Evolutionary conservation across 2,329 filamentous ascomycete genomes (phyloP).

Genomic region (Chrysosporium keratinophilum): DNA sequence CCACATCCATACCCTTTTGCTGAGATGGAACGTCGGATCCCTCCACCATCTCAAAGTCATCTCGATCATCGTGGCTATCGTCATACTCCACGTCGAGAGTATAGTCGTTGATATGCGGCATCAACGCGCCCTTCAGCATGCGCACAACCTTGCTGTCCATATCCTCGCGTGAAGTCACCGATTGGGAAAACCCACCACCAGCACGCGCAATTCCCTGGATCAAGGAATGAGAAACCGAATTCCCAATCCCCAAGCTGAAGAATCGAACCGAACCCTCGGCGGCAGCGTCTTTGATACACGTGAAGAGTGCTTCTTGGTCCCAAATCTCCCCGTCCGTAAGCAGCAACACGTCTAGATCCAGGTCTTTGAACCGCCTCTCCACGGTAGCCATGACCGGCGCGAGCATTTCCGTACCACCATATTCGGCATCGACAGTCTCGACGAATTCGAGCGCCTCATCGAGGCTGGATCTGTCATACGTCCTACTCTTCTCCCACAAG

Average conservation of each 20-base stretch:
- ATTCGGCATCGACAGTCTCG: slow-evolving; percentile 31
- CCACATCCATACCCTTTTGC: slow-evolving; percentile 13
- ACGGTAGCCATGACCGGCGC: slow-evolving; percentile 40
- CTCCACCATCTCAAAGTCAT: slow-evolving; percentile 54
- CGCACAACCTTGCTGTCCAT: slow-evolving; percentile 59
- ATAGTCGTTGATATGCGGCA: slow-evolving; percentile 56
- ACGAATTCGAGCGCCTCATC: slow-evolving; percentile 37
- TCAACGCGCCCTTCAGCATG: slow-evolving; percentile 62
- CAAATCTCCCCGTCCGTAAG: slow-evolving; percentile 14
- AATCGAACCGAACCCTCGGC: slow-evolving; percentile 41
- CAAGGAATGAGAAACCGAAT: slow-evolving; percentile 45
- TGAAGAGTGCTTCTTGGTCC: slow-evolving; percentile 3
- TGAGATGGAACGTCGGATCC: slow-evolving; percentile 30
- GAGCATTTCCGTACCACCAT: slow-evolving; percentile 12
- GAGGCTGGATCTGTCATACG: slow-evolving; percentile 39
- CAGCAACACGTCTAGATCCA: slow-evolving; percentile 20
- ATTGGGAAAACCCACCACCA: slow-evolving; percentile 49
- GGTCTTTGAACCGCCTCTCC: slow-evolving; percentile 36
- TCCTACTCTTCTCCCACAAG: slow-evolving; percentile 17
- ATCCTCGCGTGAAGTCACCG: slow-evolving; percentile 52
- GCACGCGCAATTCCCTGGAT: slow-evolving; percentile 50
- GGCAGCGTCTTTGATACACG: slow-evolving; percentile 19
- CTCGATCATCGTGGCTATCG: slow-evolving; percentile 18
- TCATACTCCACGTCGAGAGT: slow-evolving; percentile 53
- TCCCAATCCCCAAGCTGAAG: slow-evolving; percentile 47